These are phyloP conservation scores for Lithocarpus polystachyus DNA, from an alignment of 306 rosid species.

Conservation along the genomic window DNA sequence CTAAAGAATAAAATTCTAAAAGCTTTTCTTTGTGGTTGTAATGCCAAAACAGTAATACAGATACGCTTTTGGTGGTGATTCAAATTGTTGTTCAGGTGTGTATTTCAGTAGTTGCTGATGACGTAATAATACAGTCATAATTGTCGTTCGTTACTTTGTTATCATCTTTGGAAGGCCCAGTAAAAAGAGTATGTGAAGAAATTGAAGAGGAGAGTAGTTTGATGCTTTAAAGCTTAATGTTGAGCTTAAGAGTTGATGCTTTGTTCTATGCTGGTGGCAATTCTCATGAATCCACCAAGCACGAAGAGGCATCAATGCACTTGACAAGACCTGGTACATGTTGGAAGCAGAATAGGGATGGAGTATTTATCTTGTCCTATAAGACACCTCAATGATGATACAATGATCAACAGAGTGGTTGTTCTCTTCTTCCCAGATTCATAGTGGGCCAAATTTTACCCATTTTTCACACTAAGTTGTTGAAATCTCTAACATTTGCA, in stretches of 20 bases:
- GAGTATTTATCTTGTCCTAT: background rate
- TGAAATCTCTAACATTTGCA: background rate
- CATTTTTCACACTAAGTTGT: background rate
- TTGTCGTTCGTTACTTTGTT: background rate
- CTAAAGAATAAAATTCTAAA: no score
- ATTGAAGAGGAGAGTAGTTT: background rate
- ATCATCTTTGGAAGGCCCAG: background rate
- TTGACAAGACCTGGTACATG: background rate
- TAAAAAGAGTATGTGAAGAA: background rate
- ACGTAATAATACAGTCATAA: background rate
- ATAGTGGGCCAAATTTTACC: background rate
- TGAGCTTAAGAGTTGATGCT: background rate
- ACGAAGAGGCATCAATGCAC: background rate
- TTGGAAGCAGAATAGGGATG: background rate
- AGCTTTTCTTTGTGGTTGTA: no score
- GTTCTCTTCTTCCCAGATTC: background rate
- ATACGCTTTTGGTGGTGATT: background rate
- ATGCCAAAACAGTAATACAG: background rate
- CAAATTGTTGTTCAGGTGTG: background rate
- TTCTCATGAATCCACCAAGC: background rate
- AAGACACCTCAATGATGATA: background rate
- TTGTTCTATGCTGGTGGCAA: background rate
- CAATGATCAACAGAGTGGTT: background rate
- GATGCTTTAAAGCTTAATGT: background rate
- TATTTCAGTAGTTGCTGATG: background rate